Percentiles rank a stretch among this genome's conserved stretches.
Evolutionary conservation across 2,329 filamentous ascomycete genomes (phyloP).

Genomic region (Botryotinia calthae): DNA sequence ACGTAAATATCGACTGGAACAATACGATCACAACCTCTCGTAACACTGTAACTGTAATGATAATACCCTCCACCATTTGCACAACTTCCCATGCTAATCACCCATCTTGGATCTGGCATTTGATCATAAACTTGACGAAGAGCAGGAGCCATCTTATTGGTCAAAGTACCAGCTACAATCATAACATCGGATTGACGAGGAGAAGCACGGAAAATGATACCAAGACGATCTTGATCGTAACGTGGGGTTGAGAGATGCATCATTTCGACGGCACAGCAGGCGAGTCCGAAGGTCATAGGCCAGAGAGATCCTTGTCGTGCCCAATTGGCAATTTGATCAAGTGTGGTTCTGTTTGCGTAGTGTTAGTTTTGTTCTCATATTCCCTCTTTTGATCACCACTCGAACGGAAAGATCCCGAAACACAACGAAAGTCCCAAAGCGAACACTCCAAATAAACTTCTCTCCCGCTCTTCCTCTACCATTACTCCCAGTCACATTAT

Average conservation of each 20-base stretch:
- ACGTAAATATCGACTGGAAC: constrained; percentile 80
- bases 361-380: constrained; percentile 3
- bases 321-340: constrained; percentile 82
- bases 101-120: constrained; percentile 91
- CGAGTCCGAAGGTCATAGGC: constrained; percentile 86
- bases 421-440: not conserved
- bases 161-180: constrained; percentile 90
- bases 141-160: constrained; percentile 94
- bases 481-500: not conserved
- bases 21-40: constrained; percentile 72
- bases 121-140: constrained; percentile 91
- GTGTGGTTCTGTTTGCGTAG: constrained; percentile 57
- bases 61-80: constrained; percentile 85
- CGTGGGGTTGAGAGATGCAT: constrained; percentile 86
- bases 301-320: constrained; percentile 79
- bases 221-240: constrained; percentile 84
- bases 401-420: not conserved
- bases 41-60: constrained; percentile 79
- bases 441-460: not conserved
- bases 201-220: constrained; percentile 87
- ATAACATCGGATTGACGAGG: constrained; percentile 87
- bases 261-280: constrained; percentile 89
- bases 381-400: not conserved
- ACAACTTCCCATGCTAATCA: constrained; percentile 78
- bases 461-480: not conserved